Evolutionary conservation across 2,329 filamentous ascomycete genomes (phyloP), one percentile per base, ranked within the genome.

Genomic region (Aspergillus proliferans): DNA sequence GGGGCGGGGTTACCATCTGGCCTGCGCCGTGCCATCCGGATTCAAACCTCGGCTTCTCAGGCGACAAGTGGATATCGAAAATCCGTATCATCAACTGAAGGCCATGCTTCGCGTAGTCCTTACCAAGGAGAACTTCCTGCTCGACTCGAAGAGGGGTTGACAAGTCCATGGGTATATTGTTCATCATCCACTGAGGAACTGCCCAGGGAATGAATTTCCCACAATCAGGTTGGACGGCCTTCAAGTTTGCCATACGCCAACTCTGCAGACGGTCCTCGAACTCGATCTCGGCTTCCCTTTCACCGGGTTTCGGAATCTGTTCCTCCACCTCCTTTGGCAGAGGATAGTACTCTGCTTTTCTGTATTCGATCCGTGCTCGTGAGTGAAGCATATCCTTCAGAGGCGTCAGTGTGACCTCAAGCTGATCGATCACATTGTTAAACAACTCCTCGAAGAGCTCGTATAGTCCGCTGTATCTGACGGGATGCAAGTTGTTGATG

Each of bases 31-130:
- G 65, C 67, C 67, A 72, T 4, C 60, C 55, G 14, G 77, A 77
- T 0, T 67, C 63, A 53, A 81, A 85, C 0, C 59, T 58, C 0
- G 82, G 78, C 2, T 80, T 75, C 15, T 80, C 77, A 0, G 83
- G 83, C 0, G 75, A 80, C 1, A 85, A 69, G 39, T 83, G 72
- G 45, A 85, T 78, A 33, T 74, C 77, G 1, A 80, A 75, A 54
- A 87, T 70, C 58, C 85, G 85, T 28, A 85, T 76, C 45, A 86
- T 81, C 33, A 86, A 64, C 56, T 87, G 83, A 3, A 86, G 58
- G 2, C 77, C 76, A 5, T 63, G 60, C 1, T 71, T 57, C 7
- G 61, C 55, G 51, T 71, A 76, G n/a, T 69, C 56, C 7, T 61
- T 50, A 26, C 55, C 58, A n/a, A 71, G 56, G n/a, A 63, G 54